Evolutionary conservation across 495 filamentous ascomycete genomes (phyloP).

Genomic region (Aspergillus sclerotioniger): DNA sequence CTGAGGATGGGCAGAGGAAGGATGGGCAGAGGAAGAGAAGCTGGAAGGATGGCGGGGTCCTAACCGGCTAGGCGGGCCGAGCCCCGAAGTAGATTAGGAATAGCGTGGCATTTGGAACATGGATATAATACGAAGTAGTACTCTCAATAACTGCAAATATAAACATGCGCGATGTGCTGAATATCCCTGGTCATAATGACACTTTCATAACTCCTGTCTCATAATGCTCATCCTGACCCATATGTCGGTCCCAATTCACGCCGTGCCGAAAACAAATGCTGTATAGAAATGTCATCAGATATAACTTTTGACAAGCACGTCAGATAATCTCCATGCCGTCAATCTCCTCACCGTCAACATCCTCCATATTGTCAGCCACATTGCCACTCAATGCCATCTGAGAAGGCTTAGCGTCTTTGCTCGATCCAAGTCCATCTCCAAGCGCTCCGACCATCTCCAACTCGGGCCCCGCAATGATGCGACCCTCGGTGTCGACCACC

Average conservation of each 20-base stretch:
- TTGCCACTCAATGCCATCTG: slow-evolving; percentile 54
- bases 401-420: slow-evolving; percentile 41
- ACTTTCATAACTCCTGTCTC: slow-evolving; percentile 1
- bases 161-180: neutral
- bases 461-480: slow-evolving; percentile 80
- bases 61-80: slow-evolving; percentile 31
- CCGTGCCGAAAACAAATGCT: neutral
- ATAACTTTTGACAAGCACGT: slow-evolving; percentile 10
- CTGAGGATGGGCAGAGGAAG: slow-evolving; percentile 5
- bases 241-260: neutral
- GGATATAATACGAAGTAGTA: neutral
- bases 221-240: slow-evolving; percentile 4
- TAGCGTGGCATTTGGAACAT: neutral
- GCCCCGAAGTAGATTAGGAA: slow-evolving; percentile 15
- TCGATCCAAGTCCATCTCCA: slow-evolving; percentile 51
- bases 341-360: slow-evolving; percentile 67
- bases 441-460: slow-evolving; percentile 75
- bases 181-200: neutral
- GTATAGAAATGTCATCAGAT: neutral
- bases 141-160: neutral
- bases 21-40: no score
- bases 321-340: slow-evolving; percentile 64
- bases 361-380: slow-evolving; percentile 55
- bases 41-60: slow-evolving; percentile 5
- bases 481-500: slow-evolving; percentile 85